Conservation (phyloP, 257 asterid genomes). For the Apocynum venetum region DNA sequence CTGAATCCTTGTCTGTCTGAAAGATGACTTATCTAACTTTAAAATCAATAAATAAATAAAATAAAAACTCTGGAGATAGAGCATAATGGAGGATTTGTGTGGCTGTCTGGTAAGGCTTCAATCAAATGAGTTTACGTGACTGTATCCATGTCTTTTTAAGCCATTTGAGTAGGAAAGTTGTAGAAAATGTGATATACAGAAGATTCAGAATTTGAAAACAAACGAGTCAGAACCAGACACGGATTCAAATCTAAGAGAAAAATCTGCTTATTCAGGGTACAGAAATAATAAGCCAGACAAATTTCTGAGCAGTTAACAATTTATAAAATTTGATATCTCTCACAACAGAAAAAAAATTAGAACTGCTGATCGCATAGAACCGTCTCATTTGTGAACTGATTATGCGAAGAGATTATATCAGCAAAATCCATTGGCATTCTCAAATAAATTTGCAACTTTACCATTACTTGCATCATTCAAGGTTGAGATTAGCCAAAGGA, state of each 20-base stretch:
- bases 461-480: neutral
- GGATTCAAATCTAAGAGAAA: neutral
- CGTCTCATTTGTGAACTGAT: neutral
- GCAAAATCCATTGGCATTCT: neutral
- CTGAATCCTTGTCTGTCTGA: neutral
- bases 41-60: neutral
- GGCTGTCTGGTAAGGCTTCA: neutral
- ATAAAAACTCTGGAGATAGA: neutral
- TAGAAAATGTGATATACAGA: neutral
- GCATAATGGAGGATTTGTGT: neutral
- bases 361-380: neutral
- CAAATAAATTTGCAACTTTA: neutral
- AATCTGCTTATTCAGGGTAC: neutral
- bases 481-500: neutral
- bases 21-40: neutral
- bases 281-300: neutral
- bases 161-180: neutral
- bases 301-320: neutral
- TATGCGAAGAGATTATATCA: neutral
- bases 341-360: neutral
- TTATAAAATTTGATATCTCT: neutral
- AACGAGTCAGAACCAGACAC: neutral
- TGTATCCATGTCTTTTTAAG: neutral
- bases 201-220: neutral
- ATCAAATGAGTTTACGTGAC: neutral